A percentile compares a stretch with the other conserved stretches of the same genome.
Evolutionary conservation across 495 filamentous ascomycete species (phyloP).

Genomic region (Diplogelasinospora grovesii): DNA sequence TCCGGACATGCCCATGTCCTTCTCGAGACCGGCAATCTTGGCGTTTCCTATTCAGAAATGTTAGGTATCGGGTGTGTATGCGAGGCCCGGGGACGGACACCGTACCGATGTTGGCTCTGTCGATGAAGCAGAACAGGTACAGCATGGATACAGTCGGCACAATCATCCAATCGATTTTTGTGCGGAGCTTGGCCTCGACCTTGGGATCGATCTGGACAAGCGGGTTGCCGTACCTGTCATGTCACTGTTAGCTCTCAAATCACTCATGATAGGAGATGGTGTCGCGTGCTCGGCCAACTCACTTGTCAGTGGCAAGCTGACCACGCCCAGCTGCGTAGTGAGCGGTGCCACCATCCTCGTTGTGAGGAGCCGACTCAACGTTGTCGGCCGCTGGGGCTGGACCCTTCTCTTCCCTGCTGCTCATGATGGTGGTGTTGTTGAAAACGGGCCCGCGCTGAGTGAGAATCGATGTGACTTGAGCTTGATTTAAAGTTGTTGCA

Average conservation of each 20-base stretch:
- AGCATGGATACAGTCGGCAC: conserved; percentile 50
- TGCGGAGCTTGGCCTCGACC: conserved; percentile 50
- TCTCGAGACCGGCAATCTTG: conserved; percentile 52
- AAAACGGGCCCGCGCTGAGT: too few species aligned
- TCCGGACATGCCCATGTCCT: conserved; percentile 54
- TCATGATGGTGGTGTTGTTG: too few species aligned
- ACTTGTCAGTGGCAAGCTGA: conserved; percentile 55
- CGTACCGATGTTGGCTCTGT: conserved; percentile 58
- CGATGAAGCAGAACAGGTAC: conserved; percentile 58
- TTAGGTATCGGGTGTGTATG: neutral
- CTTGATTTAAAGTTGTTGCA: too few species aligned
- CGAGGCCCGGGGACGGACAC: neutral
- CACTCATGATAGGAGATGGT: neutral
- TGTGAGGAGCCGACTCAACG: conserved; percentile 1
- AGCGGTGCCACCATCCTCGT: neutral
- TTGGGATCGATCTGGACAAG: conserved; percentile 52
- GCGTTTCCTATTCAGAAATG: conserved; percentile 34
- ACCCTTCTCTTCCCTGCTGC: too few species aligned
- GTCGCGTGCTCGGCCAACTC: conserved; percentile 11
- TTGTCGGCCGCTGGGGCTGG: too few species aligned
- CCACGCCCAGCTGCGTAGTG: conserved; percentile 52
- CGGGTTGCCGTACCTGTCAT: conserved; percentile 45
- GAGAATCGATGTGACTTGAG: too few species aligned
- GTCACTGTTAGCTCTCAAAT: neutral
- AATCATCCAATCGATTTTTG: conserved; percentile 46